Evolutionary conservation across 768 basidiomycete species (phyloP).

Genomic region (Collybia nuda): DNA sequence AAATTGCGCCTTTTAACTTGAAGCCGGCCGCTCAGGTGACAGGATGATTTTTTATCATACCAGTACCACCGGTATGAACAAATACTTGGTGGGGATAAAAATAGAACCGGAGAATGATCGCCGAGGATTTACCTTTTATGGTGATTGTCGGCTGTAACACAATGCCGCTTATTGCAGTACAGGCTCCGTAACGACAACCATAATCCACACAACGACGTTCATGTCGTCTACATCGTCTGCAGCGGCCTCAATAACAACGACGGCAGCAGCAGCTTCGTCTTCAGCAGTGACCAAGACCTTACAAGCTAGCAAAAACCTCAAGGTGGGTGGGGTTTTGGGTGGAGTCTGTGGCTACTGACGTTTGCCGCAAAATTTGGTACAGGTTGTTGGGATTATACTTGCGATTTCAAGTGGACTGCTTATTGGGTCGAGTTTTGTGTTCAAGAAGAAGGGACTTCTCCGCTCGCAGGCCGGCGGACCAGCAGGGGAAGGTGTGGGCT

Average conservation of each 20-base stretch:
- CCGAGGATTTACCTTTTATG: not conserved
- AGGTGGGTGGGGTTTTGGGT: conserved; percentile 32
- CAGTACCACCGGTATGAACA: too few species aligned
- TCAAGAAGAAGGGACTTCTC: conserved; percentile 95
- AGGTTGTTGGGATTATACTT: conserved; percentile 78
- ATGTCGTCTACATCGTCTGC: conserved; percentile 28
- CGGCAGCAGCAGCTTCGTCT: conserved; percentile 38
- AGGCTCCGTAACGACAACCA: not conserved
- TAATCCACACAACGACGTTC: conserved; percentile 13
- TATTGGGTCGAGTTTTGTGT: conserved; percentile 91
- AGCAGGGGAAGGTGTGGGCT: conserved; percentile 87
- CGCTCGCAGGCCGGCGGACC: conserved; percentile 78
- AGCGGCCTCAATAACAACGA: conserved; percentile 30
- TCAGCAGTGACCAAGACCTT: conserved; percentile 34
- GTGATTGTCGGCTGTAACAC: not conserved
- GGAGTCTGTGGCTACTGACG: not conserved
- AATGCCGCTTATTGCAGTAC: not conserved
- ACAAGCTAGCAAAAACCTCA: conserved; percentile 47
- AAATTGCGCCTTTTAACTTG: too few species aligned
- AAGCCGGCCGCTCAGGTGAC: too few species aligned
- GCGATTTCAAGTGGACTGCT: conserved; percentile 80
- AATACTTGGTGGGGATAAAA: too few species aligned
- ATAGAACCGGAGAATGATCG: too few species aligned
- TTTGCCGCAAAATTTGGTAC: conserved; percentile 12
- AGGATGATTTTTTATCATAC: too few species aligned